phyloP scores from a whole-genome alignment of 768 basidiomycete genomes.

The Panus rudis region DNA sequence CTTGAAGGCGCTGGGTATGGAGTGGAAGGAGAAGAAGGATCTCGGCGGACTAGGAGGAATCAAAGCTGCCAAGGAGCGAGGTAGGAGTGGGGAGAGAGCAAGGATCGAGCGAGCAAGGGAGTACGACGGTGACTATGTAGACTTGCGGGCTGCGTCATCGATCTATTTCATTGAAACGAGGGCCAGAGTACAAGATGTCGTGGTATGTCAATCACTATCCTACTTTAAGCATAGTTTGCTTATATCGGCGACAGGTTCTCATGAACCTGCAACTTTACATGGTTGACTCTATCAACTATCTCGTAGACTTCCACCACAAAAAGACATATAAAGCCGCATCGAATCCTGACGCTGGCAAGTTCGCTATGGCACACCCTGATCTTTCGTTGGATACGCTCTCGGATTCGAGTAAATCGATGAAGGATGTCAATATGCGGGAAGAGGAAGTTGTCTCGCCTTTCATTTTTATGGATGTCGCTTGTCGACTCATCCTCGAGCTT shows the following conservation, averaged over 20 bases:
- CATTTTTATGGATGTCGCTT: conserved; percentile 95
- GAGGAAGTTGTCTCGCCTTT: conserved; percentile 81
- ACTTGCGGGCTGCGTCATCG: conserved; percentile 61
- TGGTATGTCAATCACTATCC: conserved; percentile 46
- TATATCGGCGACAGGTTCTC: conserved; percentile 52
- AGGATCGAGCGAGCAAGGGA: conserved; percentile 58
- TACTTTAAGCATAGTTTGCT: not conserved
- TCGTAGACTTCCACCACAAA: conserved; percentile 98
- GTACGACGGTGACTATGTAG: conserved; percentile 49
- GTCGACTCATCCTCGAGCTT: conserved; percentile 87
- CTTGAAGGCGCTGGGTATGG: conserved; percentile 84
- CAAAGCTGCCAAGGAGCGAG: conserved; percentile 6
- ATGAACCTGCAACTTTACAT: conserved; percentile 98
- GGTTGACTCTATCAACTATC: conserved; percentile 92
- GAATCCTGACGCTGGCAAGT: conserved; percentile 61
- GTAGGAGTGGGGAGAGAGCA: conserved; percentile 28
- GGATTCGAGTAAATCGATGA: conserved; percentile 51
- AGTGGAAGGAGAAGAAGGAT: conserved; percentile 91
- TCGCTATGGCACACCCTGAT: conserved; percentile 55
- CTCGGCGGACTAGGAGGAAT: conserved; percentile 65
- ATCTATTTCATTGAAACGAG: conserved; percentile 95
- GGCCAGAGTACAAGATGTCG: conserved; percentile 83
- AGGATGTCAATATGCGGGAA: conserved; percentile 42
- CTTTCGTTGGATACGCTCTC: conserved; percentile 41
- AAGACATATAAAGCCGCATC: conserved; percentile 79